Evolutionary conservation across 1,284 basidiomycete genomes (phyloP).

Genomic region (Leccinum pseudoinsigne): DNA sequence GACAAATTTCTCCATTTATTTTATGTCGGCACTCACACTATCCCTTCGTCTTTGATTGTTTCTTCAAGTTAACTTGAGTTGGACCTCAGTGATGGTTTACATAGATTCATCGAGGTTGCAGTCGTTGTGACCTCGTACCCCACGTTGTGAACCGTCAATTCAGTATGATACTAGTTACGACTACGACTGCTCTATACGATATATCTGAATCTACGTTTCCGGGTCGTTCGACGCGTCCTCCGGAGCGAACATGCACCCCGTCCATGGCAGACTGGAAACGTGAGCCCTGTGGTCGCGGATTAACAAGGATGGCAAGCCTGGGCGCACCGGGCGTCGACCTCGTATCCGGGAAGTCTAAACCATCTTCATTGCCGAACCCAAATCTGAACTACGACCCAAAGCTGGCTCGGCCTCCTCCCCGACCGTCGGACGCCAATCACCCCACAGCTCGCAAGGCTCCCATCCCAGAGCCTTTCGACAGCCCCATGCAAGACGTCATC

Average conservation of each 20-base stretch:
- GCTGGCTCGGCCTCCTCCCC: slow-evolving; percentile 5
- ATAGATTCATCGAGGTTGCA: too few species aligned
- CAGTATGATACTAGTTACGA: too few species aligned
- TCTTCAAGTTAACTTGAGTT: too few species aligned
- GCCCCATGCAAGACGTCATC: slow-evolving; percentile 17
- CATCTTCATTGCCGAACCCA: slow-evolving; percentile 14
- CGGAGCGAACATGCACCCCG: slow-evolving; percentile 2
- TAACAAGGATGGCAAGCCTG: slow-evolving; percentile 16
- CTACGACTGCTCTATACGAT: too few species aligned
- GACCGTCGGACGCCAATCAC: background rate
- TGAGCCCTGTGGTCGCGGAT: slow-evolving; percentile 11
- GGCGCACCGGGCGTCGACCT: background rate
- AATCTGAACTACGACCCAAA: slow-evolving; percentile 19
- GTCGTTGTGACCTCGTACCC: too few species aligned
- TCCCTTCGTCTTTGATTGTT: too few species aligned
- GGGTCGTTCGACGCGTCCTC: background rate
- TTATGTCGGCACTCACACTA: too few species aligned
- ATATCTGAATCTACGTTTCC: too few species aligned
- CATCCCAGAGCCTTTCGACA: slow-evolving; percentile 4
- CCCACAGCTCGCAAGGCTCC: background rate
- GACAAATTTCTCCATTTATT: too few species aligned
- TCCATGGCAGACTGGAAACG: background rate
- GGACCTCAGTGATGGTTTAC: too few species aligned
- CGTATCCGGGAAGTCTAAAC: slow-evolving; percentile 16
- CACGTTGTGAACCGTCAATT: too few species aligned